Evolutionary conservation across 2,329 filamentous ascomycete genomes (phyloP).

Genomic region (Gliomastix tumulicola): DNA sequence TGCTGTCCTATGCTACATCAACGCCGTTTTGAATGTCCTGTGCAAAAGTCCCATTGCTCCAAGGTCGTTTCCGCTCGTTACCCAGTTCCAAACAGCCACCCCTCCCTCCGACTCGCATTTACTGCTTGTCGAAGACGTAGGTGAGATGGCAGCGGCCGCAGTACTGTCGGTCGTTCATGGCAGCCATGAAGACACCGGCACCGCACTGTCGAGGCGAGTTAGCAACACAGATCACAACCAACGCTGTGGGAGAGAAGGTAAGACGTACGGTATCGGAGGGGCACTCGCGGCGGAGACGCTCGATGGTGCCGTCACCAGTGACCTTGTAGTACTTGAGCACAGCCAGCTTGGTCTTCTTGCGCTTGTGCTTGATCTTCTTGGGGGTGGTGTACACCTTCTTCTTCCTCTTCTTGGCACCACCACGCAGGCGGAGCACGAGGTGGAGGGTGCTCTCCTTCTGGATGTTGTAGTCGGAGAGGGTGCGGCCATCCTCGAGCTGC

Average conservation of each 20-base stretch:
- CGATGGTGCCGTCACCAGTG: slow-evolving; percentile 98
- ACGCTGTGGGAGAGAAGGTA: accelerated
- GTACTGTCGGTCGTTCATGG: slow-evolving; percentile 99
- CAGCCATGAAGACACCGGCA: slow-evolving; percentile 99
- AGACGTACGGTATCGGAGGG: slow-evolving; percentile 77
- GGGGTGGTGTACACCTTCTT: slow-evolving; percentile 99
- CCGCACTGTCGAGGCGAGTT: slow-evolving; percentile 60
- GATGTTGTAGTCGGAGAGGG: slow-evolving; percentile 99
- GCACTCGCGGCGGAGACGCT: slow-evolving; percentile 98
- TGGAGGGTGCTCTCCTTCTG: slow-evolving; percentile 99
- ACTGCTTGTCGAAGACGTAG: slow-evolving; percentile 67
- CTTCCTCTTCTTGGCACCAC: slow-evolving; percentile 99
- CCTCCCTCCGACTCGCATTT: too few relatives aligned
- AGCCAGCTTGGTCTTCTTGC: slow-evolving; percentile 99
- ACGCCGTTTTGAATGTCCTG: slow-evolving; percentile 14
- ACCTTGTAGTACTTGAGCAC: slow-evolving; percentile 99
- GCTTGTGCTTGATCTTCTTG: slow-evolving; percentile 99
- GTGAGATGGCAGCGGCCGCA: slow-evolving; percentile 70
- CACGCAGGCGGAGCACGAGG: slow-evolving; percentile 94
- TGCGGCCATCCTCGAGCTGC: slow-evolving; percentile 99
- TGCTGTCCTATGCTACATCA: slow-evolving; percentile 22
- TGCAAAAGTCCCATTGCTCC: not conserved
- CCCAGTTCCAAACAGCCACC: slow-evolving; percentile 3
- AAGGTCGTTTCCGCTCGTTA: slow-evolving; percentile 5
- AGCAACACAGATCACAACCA: not conserved